Conservation (phyloP, 2,329 filamentous ascomycete genomes). For the Ophiostoma tasmaniense region DNA sequence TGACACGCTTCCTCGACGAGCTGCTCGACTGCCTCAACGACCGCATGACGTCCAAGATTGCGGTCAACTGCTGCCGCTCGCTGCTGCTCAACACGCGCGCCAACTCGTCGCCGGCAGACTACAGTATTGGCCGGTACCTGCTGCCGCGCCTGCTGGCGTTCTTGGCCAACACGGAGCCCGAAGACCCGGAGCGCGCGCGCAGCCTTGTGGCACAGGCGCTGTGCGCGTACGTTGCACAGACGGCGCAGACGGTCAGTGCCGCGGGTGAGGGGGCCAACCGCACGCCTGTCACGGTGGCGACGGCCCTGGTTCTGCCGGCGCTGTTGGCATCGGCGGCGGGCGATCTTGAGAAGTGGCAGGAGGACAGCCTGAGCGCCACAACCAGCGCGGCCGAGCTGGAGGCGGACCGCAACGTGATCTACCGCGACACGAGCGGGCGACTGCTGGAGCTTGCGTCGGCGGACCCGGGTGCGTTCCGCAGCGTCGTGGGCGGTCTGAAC, state of each 20-base stretch:
- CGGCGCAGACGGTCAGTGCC: conserved; percentile 5
- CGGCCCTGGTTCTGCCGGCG: conserved; percentile 68
- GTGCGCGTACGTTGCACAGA: conserved; percentile 55
- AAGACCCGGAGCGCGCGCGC: conserved; percentile 72
- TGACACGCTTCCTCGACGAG: conserved; percentile 68
- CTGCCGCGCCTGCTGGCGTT: conserved; percentile 70
- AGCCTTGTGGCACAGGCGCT: conserved; percentile 64
- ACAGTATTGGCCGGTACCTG: conserved; percentile 65
- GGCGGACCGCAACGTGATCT: conserved; percentile 42
- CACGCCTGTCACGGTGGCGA: conserved; percentile 48
- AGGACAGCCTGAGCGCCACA: conserved; percentile 9
- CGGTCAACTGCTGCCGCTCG: conserved; percentile 80
- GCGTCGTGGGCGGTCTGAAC: conserved; percentile 62
- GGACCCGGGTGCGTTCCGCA: conserved; percentile 65
- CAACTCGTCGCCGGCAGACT: conserved; percentile 50
- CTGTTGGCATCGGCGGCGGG: conserved; percentile 63
- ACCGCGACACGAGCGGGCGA: conserved; percentile 65
- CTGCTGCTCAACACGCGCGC: conserved; percentile 59
- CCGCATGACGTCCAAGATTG: conserved; percentile 78
- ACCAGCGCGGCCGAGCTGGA: neutral
- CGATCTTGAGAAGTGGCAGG: conserved; percentile 34
- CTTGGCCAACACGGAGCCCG: conserved; percentile 57
- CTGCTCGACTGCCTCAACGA: conserved; percentile 75
- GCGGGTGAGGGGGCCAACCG: conserved; percentile 28
- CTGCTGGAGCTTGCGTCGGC: conserved; percentile 73